Evolutionary conservation across 345 rosid species (phyloP), one percentile per base, ranked within the genome.

Genomic region (Anastatica hierochuntica): DNA sequence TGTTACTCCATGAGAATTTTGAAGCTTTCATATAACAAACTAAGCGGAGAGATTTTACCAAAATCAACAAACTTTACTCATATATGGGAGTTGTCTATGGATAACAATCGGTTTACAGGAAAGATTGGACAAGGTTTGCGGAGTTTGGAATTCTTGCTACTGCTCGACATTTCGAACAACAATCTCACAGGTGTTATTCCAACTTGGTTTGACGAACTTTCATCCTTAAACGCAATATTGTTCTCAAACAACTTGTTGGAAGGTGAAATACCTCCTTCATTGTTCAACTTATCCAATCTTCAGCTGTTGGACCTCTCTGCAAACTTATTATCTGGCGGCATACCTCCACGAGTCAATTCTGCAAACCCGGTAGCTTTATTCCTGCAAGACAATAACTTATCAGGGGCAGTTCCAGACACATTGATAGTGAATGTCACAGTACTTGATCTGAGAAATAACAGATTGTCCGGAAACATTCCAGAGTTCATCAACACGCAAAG

Each of bases 381-480:
- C 5, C 10, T 57, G 0, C 52, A 57, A 31, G 49, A 57, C 3
- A 57, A 57, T 6, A 6, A 33, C 4, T 11, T 57, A 1, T 31
- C 62, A 13, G 53, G 53, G 2, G 1, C 0, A 4, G 10, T 57
- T 23, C 53, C 62, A 10, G 8, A 23, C 5, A 44, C 62, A 3
- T 7, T 44, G 26, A 43, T 57, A 3, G 1, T 0, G 5, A 45
- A 44, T 34, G 21, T 57, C 12, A 1, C 1, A 0, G 1, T 57
- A 2, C 53, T 57, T 45, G 53, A 57, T 44, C 16, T 57, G 7
- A 36, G 63, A 17, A 21, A 23, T 30, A 58, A 58, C 46, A 58
- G 3, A 11, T 34, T 44, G 16, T 34, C 6, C 14, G 62, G 62
- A 16, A 19, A 14, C 11, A 44, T 57, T 21, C 62, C 62, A 0